A percentile compares a stretch with the other conserved stretches of the same genome.
Evolutionary conservation across 2,329 filamentous ascomycete species (phyloP).

Genomic region (Nemania serpens): DNA sequence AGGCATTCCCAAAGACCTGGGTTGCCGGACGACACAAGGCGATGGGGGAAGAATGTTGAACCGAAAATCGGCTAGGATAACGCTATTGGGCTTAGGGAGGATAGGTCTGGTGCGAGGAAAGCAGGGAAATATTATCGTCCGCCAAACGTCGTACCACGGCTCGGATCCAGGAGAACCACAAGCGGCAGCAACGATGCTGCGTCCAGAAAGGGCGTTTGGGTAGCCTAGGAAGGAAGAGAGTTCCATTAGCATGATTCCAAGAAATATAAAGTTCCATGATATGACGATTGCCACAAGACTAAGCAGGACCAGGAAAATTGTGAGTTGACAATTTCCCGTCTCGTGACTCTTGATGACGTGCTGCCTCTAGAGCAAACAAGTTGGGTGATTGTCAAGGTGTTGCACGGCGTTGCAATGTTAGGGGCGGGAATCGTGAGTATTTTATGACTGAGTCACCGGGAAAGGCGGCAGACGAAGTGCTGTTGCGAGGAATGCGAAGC

Average conservation of each 20-base stretch:
- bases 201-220: conserved; percentile 32
- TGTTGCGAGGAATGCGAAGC: conserved; percentile 32
- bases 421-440: conserved; percentile 23
- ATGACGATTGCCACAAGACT: conserved; percentile 6
- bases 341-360: conserved; percentile 7
- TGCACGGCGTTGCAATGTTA: conserved; percentile 1
- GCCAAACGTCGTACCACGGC: conserved; percentile 37
- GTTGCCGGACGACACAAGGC: conserved; percentile 35
- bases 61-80: conserved; percentile 32
- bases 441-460: conserved; percentile 33
- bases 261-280: conserved; percentile 37
- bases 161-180: conserved; percentile 21
- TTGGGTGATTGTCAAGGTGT: conserved; percentile 13
- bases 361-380: conserved; percentile 13
- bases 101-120: conserved; percentile 33
- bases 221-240: conserved; percentile 37
- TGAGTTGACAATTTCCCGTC: not conserved
- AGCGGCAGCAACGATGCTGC: conserved; percentile 27
- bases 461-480: conserved; percentile 10
- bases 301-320: not conserved
- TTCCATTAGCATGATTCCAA: conserved; percentile 40
- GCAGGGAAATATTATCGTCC: conserved; percentile 38
- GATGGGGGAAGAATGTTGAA: conserved; percentile 31
- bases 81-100: conserved; percentile 36
- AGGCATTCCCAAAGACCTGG: conserved; percentile 68